Base-by-base conservation (phyloP, 140 eudicot genomes). In the Anethum foeniculum region DNA sequence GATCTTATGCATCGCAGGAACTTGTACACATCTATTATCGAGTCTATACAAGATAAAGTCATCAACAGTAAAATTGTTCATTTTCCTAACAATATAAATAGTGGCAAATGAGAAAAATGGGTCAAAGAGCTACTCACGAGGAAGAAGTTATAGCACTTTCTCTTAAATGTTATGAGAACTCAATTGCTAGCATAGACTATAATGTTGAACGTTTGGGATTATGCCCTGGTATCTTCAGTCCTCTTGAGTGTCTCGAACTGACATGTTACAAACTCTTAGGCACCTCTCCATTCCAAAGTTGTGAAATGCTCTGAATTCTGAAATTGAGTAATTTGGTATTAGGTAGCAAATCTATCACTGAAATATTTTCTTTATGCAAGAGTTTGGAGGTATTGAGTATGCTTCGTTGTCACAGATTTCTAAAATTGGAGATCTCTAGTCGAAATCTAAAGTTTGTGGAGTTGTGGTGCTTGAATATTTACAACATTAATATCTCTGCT, bases 161-260 rank as follows among this genome's bases (percentile, higher is more conserved):
- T 44, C 77, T 80, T 16, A 47, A 27, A 27, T 67, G 82, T 69
- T 15, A 13, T 30, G 18, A 14, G 9, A 12, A 12, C 0, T 9
- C 4, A 13, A 21, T 1, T 30, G 32, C 32, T 12, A 25, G 25
- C 38, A 0, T 21, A 12, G 38, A 8, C 12, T 1, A 58, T 7
- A 0, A 1, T 58, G 12, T 16, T 13, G 10, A 23, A 58, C 32
- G 6, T 25, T 46, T 62, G 44, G 76, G n/a, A 44, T 30, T 67
- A 16, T 6, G 34, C 62, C 47, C 46, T 27, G 58, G 60, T 65
- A 28, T 30, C 9, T 79, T 67, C 28, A 15, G 82, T 28, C 13
- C 19, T 43, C 62, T 79, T 25, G 39, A 43, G 19, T 30, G 21
- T 38, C 82, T 79, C 30, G 76, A 79, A 65, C 76, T 65, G 27